Percentiles rank a stretch among this genome's conserved stretches.
Conservation (phyloP, 2,329 filamentous ascomycete species). For the Chrysoporthe puriensis region DNA sequence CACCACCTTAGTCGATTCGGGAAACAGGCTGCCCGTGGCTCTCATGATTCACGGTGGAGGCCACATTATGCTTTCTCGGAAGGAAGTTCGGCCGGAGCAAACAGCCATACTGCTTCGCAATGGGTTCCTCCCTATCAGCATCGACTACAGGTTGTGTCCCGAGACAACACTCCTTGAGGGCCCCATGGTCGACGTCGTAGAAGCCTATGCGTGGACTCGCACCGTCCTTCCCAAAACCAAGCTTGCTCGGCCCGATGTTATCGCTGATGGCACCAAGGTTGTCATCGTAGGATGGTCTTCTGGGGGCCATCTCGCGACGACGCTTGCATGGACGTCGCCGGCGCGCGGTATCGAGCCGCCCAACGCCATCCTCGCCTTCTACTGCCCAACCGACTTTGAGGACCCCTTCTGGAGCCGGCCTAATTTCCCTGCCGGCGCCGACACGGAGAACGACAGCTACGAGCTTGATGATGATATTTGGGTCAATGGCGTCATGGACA, state of each 20-base stretch:
- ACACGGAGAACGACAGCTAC: background rate
- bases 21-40: slow-evolving; percentile 33
- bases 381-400: slow-evolving; percentile 35
- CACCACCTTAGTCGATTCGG: background rate
- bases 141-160: slow-evolving; percentile 57
- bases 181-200: slow-evolving; percentile 48
- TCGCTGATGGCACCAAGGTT: slow-evolving; percentile 37
- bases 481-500: no score
- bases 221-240: slow-evolving; percentile 37
- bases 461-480: no score
- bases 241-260: slow-evolving; percentile 25
- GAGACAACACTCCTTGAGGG: slow-evolving; percentile 50
- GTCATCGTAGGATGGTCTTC: slow-evolving; percentile 53
- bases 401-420: slow-evolving; percentile 27
- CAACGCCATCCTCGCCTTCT: slow-evolving; percentile 49
- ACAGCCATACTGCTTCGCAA: slow-evolving; percentile 40
- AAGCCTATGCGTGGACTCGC: slow-evolving; percentile 41
- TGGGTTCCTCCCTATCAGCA: slow-evolving; percentile 50
- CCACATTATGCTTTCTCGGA: slow-evolving; percentile 44
- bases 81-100: slow-evolving; percentile 44
- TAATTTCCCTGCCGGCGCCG: slow-evolving; percentile 1
- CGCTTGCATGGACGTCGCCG: slow-evolving; percentile 43
- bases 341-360: slow-evolving; percentile 41
- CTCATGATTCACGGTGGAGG: slow-evolving; percentile 52
- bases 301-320: slow-evolving; percentile 51